A percentile compares a stretch with the other conserved stretches of the same genome.
Evolutionary conservation across 1,139 yeast species (phyloP).

Genomic region (Suhomyces taliae): DNA sequence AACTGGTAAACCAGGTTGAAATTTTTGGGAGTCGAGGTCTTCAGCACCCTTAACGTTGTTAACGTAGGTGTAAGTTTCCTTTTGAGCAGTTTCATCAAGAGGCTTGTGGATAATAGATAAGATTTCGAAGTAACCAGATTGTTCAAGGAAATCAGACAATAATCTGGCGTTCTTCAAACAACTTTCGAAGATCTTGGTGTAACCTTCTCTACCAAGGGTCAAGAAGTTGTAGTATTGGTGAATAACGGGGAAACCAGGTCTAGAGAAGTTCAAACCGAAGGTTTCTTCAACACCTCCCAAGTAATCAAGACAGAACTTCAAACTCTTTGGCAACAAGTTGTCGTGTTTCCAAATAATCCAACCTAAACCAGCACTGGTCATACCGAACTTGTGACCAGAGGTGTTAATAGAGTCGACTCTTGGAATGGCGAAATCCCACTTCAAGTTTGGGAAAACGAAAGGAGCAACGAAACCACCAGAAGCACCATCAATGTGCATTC

Average conservation of each 20-base stretch:
- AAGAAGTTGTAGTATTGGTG: constrained; percentile 84
- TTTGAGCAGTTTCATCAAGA: constrained; percentile 12
- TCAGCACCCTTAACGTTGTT: constrained; percentile 18
- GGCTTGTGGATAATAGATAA: constrained; percentile 76
- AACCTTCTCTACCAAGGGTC: constrained; percentile 71
- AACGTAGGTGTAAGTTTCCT: constrained; percentile 23
- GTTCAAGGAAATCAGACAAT: constrained; percentile 63
- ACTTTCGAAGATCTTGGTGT: constrained; percentile 57
- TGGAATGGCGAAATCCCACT: constrained; percentile 79
- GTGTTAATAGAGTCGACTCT: constrained; percentile 85
- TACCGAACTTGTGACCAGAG: constrained; percentile 93
- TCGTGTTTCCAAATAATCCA: constrained; percentile 85
- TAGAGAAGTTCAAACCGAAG: constrained; percentile 81
- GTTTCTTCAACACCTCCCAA: constrained; percentile 90
- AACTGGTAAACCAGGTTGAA: constrained; percentile 81
- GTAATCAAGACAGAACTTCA: constrained; percentile 78
- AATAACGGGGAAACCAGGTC: constrained; percentile 90
- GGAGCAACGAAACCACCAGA: constrained; percentile 91
- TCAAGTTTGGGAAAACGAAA: constrained; percentile 67
- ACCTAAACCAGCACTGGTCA: constrained; percentile 88
- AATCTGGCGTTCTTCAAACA: constrained; percentile 72
- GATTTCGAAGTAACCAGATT: constrained; percentile 67
- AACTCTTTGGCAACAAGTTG: constrained; percentile 61
- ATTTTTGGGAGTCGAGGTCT: constrained; percentile 36
- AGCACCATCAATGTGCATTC: constrained; percentile 94